Percentiles rank a stretch among this genome's conserved stretches.
These are phyloP conservation scores for Mycena metata DNA, from an alignment of 768 basidiomycete species.

Conservation along the genomic window DNA sequence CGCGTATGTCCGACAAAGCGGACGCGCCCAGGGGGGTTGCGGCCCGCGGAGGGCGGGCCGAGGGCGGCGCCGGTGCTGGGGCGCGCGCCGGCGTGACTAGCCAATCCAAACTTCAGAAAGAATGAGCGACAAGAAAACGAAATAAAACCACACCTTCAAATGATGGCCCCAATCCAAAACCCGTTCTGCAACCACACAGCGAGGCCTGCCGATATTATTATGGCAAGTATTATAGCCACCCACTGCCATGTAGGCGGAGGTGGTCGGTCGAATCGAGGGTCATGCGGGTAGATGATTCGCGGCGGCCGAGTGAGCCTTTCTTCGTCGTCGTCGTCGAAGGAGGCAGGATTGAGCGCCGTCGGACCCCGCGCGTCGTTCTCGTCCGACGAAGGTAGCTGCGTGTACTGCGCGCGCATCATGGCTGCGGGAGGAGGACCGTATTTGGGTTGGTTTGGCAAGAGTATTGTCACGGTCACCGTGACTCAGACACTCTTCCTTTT, in stretches of 20 bases:
- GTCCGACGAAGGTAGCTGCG: constrained; percentile 22
- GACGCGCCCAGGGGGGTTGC: constrained; percentile 48
- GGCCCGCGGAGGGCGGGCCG: too few relatives aligned
- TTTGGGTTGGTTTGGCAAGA: too few relatives aligned
- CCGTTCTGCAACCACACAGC: constrained; percentile 37
- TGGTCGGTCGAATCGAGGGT: constrained; percentile 35
- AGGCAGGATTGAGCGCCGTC: neutral
- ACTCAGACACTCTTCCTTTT: too few relatives aligned
- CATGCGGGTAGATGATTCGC: constrained; percentile 28
- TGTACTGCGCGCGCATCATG: constrained; percentile 25
- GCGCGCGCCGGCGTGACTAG: constrained; percentile 1
- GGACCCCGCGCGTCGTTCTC: neutral
- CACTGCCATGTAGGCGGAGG: constrained; percentile 36
- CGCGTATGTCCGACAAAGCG: constrained; percentile 60
- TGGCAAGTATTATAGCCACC: constrained; percentile 29
- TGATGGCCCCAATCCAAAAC: constrained; percentile 30
- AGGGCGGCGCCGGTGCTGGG: neutral
- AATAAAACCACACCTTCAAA: too few relatives aligned
- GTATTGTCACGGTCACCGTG: too few relatives aligned
- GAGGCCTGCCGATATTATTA: constrained; percentile 12
- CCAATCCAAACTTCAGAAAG: too few relatives aligned
- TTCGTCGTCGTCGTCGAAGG: constrained; percentile 35
- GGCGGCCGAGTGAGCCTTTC: constrained; percentile 33
- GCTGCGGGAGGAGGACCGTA: too few relatives aligned
- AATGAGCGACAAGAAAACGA: too few relatives aligned